These are phyloP conservation scores for Caryopteris hybrid DNA, from an alignment of 305 asterid genomes.

Conservation along the genomic window DNA sequence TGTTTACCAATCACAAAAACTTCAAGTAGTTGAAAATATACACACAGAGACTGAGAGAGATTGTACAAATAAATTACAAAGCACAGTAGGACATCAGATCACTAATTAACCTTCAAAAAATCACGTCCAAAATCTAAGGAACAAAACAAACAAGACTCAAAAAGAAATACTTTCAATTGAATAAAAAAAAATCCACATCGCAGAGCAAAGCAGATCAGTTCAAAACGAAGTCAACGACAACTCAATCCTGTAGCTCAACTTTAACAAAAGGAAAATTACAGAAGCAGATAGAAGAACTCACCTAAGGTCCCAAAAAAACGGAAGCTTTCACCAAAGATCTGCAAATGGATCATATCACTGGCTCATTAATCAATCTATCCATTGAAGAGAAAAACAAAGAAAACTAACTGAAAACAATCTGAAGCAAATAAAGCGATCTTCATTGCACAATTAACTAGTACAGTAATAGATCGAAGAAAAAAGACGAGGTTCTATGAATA, in stretches of 20 bases:
- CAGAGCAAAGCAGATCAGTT: slow-evolving; percentile 18
- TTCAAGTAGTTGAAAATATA: no score
- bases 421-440: background rate
- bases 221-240: slow-evolving; percentile 35
- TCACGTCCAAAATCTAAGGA: no score
- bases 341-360: slow-evolving; percentile 10
- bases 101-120: no score
- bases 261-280: background rate
- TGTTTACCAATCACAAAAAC: no score
- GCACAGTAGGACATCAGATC: no score
- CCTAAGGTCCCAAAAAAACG: slow-evolving; percentile 17
- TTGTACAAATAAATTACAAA: no score
- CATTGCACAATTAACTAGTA: background rate
- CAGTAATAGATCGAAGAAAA: no score
- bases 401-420: background rate
- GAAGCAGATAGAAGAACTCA: slow-evolving; percentile 9
- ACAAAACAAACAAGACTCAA: no score
- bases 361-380: slow-evolving; percentile 25
- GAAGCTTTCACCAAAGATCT: slow-evolving; percentile 31
- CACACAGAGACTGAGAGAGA: no score
- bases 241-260: slow-evolving; percentile 1
- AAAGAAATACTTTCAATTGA: no score
- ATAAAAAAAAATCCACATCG: no score
- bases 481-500: background rate
- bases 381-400: slow-evolving; percentile 2